Evolutionary conservation across 345 rosid species (phyloP).

Genomic region (Salix viminalis): DNA sequence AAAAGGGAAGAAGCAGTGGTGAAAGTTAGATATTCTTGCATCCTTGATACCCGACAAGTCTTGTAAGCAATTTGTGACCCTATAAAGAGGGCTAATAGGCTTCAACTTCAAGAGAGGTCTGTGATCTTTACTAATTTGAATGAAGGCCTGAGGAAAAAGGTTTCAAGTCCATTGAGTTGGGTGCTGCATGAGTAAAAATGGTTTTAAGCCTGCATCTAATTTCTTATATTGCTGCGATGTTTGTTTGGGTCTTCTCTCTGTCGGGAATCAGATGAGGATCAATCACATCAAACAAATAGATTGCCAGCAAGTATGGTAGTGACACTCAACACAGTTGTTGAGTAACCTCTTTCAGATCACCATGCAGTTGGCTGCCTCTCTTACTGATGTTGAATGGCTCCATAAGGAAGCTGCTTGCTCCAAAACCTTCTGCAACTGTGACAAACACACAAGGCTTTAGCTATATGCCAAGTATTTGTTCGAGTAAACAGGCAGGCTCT

Average conservation of each 20-base stretch:
- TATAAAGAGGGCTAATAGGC: background rate
- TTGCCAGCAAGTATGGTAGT: background rate
- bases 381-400: background rate
- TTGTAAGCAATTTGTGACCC: slow-evolving; percentile 15
- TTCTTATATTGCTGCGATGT: background rate
- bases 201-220: background rate
- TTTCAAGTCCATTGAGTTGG: slow-evolving; percentile 8
- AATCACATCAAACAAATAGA: background rate
- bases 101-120: background rate
- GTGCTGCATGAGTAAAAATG: slow-evolving; percentile 2
- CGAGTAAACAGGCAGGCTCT: no score
- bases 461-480: no score
- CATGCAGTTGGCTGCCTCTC: background rate
- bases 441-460: no score
- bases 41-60: background rate
- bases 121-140: background rate
- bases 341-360: background rate
- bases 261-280: background rate
- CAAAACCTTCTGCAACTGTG: background rate
- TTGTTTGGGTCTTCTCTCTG: no score
- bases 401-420: background rate
- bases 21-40: slow-evolving; percentile 13
- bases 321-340: background rate
- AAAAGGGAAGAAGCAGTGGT: slow-evolving; percentile 81
- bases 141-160: background rate